These are phyloP conservation scores for Zymoseptoria passerinii DNA, from an alignment of 2,329 filamentous ascomycete species.

Conservation along the genomic window DNA sequence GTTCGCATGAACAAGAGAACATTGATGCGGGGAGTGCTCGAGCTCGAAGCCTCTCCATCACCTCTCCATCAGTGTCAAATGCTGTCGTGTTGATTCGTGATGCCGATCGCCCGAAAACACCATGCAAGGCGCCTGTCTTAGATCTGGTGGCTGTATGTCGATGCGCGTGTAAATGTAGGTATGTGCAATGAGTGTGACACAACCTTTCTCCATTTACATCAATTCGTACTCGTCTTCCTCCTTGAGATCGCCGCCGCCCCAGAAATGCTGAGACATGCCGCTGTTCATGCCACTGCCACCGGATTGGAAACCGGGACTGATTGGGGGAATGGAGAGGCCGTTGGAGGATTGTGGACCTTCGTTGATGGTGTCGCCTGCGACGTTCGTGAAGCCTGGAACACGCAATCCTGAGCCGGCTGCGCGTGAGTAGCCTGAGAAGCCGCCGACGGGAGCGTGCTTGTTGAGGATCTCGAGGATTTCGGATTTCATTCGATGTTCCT, in stretches of 20 bases:
- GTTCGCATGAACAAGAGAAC: neutral
- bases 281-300: conserved; percentile 56
- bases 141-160: conserved; percentile 7
- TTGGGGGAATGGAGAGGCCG: conserved; percentile 26
- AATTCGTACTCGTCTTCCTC: conserved; percentile 78
- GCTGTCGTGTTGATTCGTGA: neutral
- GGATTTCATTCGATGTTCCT: conserved; percentile 90
- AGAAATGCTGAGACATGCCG: conserved; percentile 35
- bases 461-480: conserved; percentile 81
- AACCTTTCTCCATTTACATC: neutral
- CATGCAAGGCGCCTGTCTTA: neutral
- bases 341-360: conserved; percentile 45
- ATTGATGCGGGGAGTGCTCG: neutral
- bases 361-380: conserved; percentile 68
- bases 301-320: conserved; percentile 50
- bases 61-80: neutral
- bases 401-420: conserved; percentile 75
- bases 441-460: conserved; percentile 67
- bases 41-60: neutral
- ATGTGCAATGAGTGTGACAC: neutral
- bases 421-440: conserved; percentile 61
- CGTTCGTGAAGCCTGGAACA: conserved; percentile 88
- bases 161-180: conserved; percentile 1
- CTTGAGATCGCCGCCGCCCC: conserved; percentile 58
- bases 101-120: neutral